Evolutionary conservation across 2,329 filamentous ascomycete genomes (phyloP), one percentile per base, ranked within the genome.

Genomic region (Stachybotrys chlorohalonatus): DNA sequence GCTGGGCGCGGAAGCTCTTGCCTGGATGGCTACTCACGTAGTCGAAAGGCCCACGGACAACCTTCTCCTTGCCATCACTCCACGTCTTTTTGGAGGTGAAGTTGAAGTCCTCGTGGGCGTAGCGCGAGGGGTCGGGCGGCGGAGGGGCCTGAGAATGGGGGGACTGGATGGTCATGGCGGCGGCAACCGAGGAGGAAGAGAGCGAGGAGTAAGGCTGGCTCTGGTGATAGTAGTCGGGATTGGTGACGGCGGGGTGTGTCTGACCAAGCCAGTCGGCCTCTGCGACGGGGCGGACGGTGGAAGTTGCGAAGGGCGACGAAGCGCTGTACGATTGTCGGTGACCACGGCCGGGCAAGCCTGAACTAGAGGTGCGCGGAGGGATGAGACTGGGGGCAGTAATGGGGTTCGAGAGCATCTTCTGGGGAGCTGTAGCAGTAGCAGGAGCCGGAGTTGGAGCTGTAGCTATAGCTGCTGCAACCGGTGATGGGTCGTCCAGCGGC

Each of bases 1-100:
- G 78, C 72, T 89, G 86, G 49, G 85, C 81, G 60, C 91, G 84
- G 66, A 95, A 88, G 70, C 94, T 89, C 72, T 95, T 94, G 59
- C 90, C 90, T 0, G 89, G 89, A 59, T 91, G 86, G 49, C 82
- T 81, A 63, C 85, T 81, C 58, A 94, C 79, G 69, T 95, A 95
- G 65, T 93, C 86, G 64, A 84, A 95, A 1, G 90, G 90, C 0
- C 85, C 90, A 51, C 85, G 75, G 53, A 95, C 75, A 57, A 93
- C 85, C 68, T 82, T 83, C 68, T 94, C 89, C 74, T 94, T 93
- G 63, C 87, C 81, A 2, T 76, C 70, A 7, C 81, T 84, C 89
- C 89, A 94, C 16, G 78, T 75, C 56, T 73, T 74, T 59, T 70
- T 71, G 3, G 72, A 68, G 2, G 70, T 70, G 64, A 78, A 80